These are phyloP conservation scores for Xylaria hypoxylon DNA, from an alignment of 2,329 filamentous ascomycete genomes.

Conservation along the genomic window DNA sequence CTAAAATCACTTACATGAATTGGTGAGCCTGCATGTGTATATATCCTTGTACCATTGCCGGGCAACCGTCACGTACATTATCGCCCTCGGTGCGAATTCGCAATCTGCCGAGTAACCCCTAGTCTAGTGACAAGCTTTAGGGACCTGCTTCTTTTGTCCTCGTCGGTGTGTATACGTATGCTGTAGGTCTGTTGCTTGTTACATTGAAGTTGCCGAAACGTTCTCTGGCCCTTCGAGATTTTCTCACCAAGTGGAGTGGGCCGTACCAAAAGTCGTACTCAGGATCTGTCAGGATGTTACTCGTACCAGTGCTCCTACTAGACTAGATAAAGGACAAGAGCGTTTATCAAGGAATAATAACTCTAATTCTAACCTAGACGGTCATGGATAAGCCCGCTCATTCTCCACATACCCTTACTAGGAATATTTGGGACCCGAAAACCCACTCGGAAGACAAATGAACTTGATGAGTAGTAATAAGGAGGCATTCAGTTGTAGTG, in stretches of 20 bases:
- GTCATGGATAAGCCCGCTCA: slow-evolving; percentile 20
- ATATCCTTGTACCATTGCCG: slow-evolving; percentile 25
- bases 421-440: slow-evolving; percentile 25
- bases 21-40: slow-evolving; percentile 6
- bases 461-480: slow-evolving; percentile 27
- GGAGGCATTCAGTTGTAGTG: slow-evolving; percentile 12
- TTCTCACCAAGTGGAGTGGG: slow-evolving; percentile 21
- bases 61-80: not conserved
- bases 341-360: slow-evolving; percentile 31
- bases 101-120: slow-evolving; percentile 31
- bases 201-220: not conserved
- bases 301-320: not conserved
- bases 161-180: not conserved
- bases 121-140: slow-evolving; percentile 17
- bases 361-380: slow-evolving; percentile 27
- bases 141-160: slow-evolving; percentile 39
- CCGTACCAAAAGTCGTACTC: not conserved
- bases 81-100: slow-evolving; percentile 16
- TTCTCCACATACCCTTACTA: slow-evolving; percentile 35
- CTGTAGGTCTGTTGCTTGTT: slow-evolving; percentile 22
- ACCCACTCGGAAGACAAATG: slow-evolving; percentile 16
- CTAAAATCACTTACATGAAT: slow-evolving; percentile 6
- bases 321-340: not conserved
- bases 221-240: not conserved
- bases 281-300: slow-evolving; percentile 3